These are phyloP conservation scores for Coemansia reversa DNA, from an alignment of 192 early-diverging fungal species.

Conservation along the genomic window DNA sequence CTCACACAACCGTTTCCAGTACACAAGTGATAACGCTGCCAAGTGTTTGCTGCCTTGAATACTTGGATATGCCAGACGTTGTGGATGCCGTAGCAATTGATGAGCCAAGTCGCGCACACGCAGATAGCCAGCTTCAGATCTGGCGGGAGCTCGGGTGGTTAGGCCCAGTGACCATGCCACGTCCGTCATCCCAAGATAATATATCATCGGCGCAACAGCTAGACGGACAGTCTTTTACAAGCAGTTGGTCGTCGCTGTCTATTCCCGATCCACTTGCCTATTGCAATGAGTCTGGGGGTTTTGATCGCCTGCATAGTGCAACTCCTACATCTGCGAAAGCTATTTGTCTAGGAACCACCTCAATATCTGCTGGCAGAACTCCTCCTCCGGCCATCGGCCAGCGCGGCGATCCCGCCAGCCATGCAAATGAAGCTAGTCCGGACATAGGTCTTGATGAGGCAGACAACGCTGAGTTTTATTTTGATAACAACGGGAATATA, in stretches of 20 bases:
- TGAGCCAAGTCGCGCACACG: not conserved
- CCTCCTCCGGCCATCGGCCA: not conserved
- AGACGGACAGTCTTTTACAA: not conserved
- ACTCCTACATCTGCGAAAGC: not conserved
- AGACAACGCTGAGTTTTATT: conserved; percentile 14
- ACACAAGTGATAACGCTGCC: conserved; percentile 23
- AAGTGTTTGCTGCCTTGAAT: not conserved
- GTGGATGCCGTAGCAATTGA: not conserved
- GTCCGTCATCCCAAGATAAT: not conserved
- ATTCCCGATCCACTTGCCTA: conserved; percentile 17
- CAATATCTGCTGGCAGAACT: not conserved
- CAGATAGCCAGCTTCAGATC: not conserved
- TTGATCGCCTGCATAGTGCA: not conserved
- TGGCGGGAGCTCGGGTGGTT: conserved; percentile 24
- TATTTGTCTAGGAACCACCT: not conserved
- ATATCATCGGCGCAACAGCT: not conserved
- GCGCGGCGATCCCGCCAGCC: not conserved
- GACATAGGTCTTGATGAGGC: not conserved
- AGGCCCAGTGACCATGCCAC: not conserved
- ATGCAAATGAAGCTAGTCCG: not conserved
- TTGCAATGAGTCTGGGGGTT: not conserved
- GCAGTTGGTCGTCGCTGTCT: conserved; percentile 24
- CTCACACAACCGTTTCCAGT: conserved; percentile 17
- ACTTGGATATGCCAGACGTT: not conserved
- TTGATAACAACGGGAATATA: conserved; percentile 36